Percentiles rank a stretch among this genome's conserved stretches.
Conservation (phyloP, 140 eudicot species). For the Cichorium intybus region DNA sequence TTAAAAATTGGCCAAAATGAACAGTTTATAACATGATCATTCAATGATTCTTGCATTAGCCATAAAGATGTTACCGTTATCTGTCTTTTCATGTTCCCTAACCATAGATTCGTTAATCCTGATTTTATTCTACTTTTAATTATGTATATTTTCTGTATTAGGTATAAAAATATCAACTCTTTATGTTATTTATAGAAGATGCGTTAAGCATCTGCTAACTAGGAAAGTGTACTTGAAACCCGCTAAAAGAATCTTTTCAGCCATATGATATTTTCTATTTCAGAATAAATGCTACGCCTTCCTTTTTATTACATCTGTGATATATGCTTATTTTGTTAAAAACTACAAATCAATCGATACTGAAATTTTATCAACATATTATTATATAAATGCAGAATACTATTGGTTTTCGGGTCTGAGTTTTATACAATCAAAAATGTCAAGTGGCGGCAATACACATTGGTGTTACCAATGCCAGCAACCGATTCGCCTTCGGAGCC, state of each 20-base stretch:
- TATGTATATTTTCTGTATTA: conserved; percentile 1
- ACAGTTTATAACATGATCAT: not conserved
- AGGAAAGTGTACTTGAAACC: conserved; percentile 6
- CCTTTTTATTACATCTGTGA: conserved; percentile 6
- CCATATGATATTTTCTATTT: conserved; percentile 1
- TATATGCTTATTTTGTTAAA: conserved; percentile 15
- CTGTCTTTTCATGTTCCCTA: conserved; percentile 14
- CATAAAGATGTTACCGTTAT: conserved; percentile 1
- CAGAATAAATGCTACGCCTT: conserved; percentile 17
- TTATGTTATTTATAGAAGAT: conserved; percentile 15
- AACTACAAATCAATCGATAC: conserved; percentile 1
- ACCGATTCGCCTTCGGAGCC: conserved; percentile 56
- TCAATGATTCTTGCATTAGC: not conserved
- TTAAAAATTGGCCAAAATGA: conserved; percentile 4
- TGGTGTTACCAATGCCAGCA: conserved; percentile 86
- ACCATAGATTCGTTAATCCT: not conserved
- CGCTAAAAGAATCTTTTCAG: conserved; percentile 20
- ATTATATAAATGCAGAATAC: conserved; percentile 21
- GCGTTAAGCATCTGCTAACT: conserved; percentile 2
- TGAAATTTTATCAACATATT: not conserved
- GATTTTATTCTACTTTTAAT: conserved; percentile 3
- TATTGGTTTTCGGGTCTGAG: conserved; percentile 18
- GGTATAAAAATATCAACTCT: conserved; percentile 1
- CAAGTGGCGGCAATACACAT: conserved; percentile 78
- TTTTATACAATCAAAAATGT: conserved; percentile 48